phyloP scores from a whole-genome alignment of 2,329 filamentous ascomycete genomes.

The Pseudocercospora vitis region DNA sequence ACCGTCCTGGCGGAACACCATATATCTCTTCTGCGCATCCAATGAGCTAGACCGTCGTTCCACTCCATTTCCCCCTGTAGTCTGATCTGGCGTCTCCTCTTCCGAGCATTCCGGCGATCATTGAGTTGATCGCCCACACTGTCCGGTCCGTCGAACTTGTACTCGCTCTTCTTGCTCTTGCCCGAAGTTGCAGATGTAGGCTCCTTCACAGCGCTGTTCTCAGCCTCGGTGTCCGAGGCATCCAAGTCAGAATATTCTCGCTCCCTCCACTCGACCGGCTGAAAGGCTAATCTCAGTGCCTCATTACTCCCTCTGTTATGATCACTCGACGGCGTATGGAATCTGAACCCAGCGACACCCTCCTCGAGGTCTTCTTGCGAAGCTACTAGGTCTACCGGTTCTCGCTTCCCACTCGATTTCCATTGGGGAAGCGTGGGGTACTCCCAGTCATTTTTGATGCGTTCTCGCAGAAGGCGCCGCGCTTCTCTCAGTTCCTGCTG shows the following conservation, averaged over 20 bases:
- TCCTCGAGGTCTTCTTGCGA: conserved; percentile 23
- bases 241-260: conserved; percentile 43
- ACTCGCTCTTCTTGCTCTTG: conserved; percentile 30
- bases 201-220: conserved; percentile 20
- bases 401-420: conserved; percentile 21
- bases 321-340: conserved; percentile 23
- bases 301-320: conserved; percentile 2
- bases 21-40: conserved; percentile 71
- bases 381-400: too few relatives aligned
- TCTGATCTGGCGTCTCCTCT: conserved; percentile 39
- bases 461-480: conserved; percentile 44
- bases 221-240: conserved; percentile 34
- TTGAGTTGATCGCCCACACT: conserved; percentile 43
- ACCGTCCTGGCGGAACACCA: conserved; percentile 72
- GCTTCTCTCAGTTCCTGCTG: conserved; percentile 46
- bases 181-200: conserved; percentile 2
- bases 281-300: conserved; percentile 33
- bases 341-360: conserved; percentile 35
- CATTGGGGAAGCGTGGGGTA: conserved; percentile 41
- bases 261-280: conserved; percentile 45
- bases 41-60: conserved; percentile 82
- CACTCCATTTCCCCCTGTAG: conserved; percentile 55
- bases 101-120: conserved; percentile 34
- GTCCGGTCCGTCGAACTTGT: conserved; percentile 49
- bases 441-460: conserved; percentile 48